Evolutionary conservation across 2,329 filamentous ascomycete genomes (phyloP).

Genomic region (Arthrobotrys megalospora): DNA sequence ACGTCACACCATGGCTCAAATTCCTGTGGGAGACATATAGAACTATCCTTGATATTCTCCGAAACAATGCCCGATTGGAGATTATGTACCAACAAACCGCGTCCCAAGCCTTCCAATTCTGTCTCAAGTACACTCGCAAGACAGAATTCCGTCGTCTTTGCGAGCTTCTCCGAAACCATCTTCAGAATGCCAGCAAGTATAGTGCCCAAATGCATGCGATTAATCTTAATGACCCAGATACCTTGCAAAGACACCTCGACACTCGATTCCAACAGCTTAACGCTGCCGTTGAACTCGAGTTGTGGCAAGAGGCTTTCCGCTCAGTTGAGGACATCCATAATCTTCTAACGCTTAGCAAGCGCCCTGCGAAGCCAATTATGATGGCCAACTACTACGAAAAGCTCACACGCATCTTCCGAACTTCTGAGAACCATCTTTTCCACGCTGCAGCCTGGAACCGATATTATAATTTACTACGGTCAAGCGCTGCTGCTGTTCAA

Average conservation of each 20-base stretch:
- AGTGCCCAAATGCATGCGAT: slow-evolving; percentile 99
- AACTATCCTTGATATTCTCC: slow-evolving; percentile 96
- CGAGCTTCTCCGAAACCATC: slow-evolving; percentile 97
- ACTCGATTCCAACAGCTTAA: slow-evolving; percentile 99
- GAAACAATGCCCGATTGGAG: slow-evolving; percentile 98
- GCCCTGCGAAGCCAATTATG: slow-evolving; percentile 98
- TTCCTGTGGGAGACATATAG: slow-evolving; percentile 99
- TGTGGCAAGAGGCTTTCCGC: slow-evolving; percentile 99
- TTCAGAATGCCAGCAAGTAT: slow-evolving; percentile 99
- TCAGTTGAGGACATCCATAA: slow-evolving; percentile 99
- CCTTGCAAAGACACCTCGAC: slow-evolving; percentile 95
- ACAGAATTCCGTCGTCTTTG: slow-evolving; percentile 99
- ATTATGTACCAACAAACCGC: slow-evolving; percentile 98
- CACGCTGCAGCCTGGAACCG: slow-evolving; percentile 97
- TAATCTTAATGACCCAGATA: slow-evolving; percentile 97
- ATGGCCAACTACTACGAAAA: slow-evolving; percentile 99
- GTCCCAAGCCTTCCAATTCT: slow-evolving; percentile 98
- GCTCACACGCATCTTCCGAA: slow-evolving; percentile 96
- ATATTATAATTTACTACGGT: slow-evolving; percentile 95
- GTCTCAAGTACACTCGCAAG: slow-evolving; percentile 97
- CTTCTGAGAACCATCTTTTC: slow-evolving; percentile 99
- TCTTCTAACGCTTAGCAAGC: slow-evolving; percentile 96
- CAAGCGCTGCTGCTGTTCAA: slow-evolving; percentile 86
- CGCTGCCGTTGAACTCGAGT: slow-evolving; percentile 94
- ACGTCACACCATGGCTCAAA: slow-evolving; percentile 99